Percentiles rank a stretch among this genome's conserved stretches.
phyloP scores from a whole-genome alignment of 345 rosid species.

The Euphorbia tirucalli region DNA sequence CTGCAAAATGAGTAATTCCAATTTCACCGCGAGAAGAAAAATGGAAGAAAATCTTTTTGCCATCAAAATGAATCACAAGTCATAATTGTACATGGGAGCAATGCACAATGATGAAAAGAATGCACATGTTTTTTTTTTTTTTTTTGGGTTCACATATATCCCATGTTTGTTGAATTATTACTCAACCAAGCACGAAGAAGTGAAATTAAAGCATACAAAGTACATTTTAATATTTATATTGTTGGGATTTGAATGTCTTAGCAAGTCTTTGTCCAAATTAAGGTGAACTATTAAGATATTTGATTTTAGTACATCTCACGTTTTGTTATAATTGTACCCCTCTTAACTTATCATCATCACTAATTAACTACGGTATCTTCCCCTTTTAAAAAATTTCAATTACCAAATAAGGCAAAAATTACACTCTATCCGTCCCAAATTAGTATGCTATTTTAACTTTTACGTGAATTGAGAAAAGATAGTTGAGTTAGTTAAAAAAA shows the following conservation, averaged over 20 bases:
- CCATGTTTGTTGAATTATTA: background rate
- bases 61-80: background rate
- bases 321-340: background rate
- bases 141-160: background rate
- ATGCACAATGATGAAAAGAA: conserved; percentile 4
- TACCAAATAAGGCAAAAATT: background rate
- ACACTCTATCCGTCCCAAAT: no score
- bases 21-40: background rate
- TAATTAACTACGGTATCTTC: background rate
- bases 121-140: background rate
- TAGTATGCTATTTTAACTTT: no score
- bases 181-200: background rate
- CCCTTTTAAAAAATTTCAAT: no score
- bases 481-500: no score
- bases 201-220: conserved; percentile 7
- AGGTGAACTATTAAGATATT: background rate
- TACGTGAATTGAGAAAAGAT: no score
- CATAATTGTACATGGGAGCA: background rate
- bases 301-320: background rate
- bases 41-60: background rate
- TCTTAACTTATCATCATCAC: background rate
- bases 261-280: background rate
- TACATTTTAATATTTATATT: background rate
- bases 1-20: background rate
- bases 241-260: background rate